These are phyloP conservation scores for Jacaranda mimosifolia DNA, from an alignment of 257 asterid genomes.

Conservation along the genomic window DNA sequence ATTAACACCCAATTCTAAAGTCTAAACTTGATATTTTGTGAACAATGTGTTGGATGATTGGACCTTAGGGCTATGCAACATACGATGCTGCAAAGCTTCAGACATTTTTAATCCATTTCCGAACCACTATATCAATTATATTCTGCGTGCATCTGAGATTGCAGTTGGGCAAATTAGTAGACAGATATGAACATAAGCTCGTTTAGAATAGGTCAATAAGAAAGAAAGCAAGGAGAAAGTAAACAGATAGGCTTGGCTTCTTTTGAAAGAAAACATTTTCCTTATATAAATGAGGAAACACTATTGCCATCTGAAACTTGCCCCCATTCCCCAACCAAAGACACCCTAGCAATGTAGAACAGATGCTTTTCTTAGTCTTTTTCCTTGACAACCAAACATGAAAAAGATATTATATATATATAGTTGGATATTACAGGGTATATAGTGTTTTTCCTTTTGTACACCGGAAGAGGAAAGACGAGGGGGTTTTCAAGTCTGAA, in stretches of 20 bases:
- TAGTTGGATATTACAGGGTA: neutral
- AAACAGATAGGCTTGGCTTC: neutral
- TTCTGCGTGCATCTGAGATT: neutral
- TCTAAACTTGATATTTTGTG: neutral
- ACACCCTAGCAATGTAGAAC: neutral
- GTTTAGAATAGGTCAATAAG: conserved; percentile 10
- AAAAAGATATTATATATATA: neutral
- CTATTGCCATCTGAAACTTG: neutral
- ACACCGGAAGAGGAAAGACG: conserved; percentile 11
- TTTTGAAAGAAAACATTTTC: neutral
- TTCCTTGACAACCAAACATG: neutral
- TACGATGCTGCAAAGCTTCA: conserved; percentile 16
- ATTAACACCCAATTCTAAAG: neutral
- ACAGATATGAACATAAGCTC: neutral
- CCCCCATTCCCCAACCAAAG: neutral
- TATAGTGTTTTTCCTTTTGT: conserved; percentile 7
- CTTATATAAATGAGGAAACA: neutral
- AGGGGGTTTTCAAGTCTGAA: conserved; percentile 7
- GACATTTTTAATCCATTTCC: conserved; percentile 10
- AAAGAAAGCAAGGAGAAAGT: neutral
- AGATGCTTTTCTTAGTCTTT: neutral
- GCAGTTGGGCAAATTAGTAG: conserved; percentile 11
- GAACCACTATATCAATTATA: neutral
- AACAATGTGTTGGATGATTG: neutral
- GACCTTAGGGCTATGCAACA: neutral